phyloP scores from a whole-genome alignment of 805 yeast species.

The Saturnispora sanitii region DNA sequence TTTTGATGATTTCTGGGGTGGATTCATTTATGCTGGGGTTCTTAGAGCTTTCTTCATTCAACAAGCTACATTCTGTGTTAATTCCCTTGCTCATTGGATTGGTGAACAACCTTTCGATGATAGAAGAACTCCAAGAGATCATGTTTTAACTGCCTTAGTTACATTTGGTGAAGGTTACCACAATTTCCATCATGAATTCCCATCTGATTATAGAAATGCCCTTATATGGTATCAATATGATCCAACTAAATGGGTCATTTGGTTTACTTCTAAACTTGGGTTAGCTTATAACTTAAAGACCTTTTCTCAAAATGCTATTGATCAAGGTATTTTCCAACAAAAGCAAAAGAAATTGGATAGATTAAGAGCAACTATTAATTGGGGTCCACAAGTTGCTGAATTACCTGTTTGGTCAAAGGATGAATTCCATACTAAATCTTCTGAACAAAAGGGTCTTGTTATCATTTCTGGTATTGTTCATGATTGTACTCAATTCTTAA shows the following conservation, averaged over 20 bases:
- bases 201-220: constrained; percentile 82
- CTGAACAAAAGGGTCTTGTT: constrained; percentile 46
- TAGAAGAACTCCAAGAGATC: constrained; percentile 81
- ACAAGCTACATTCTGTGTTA: constrained; percentile 81
- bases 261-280: constrained; percentile 50
- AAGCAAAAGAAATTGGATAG: constrained; percentile 70
- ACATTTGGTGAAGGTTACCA: constrained; percentile 89
- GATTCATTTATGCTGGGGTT: constrained; percentile 68
- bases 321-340: constrained; percentile 75
- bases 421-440: constrained; percentile 44
- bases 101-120: constrained; percentile 83
- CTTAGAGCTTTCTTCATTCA: constrained; percentile 61
- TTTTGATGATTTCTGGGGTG: constrained; percentile 59
- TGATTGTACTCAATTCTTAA: constrained; percentile 56
- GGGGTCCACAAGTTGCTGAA: constrained; percentile 62
- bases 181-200: constrained; percentile 86
- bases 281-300: constrained; percentile 65
- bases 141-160: constrained; percentile 67
- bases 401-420: constrained; percentile 69
- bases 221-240: constrained; percentile 82
- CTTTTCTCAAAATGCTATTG: constrained; percentile 71
- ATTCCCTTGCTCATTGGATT: constrained; percentile 79
- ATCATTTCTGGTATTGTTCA: constrained; percentile 74
- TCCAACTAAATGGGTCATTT: constrained; percentile 65
- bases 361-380: constrained; percentile 50